Conservation (phyloP, 2,329 filamentous ascomycete genomes). For the Huntiella decipiens region DNA sequence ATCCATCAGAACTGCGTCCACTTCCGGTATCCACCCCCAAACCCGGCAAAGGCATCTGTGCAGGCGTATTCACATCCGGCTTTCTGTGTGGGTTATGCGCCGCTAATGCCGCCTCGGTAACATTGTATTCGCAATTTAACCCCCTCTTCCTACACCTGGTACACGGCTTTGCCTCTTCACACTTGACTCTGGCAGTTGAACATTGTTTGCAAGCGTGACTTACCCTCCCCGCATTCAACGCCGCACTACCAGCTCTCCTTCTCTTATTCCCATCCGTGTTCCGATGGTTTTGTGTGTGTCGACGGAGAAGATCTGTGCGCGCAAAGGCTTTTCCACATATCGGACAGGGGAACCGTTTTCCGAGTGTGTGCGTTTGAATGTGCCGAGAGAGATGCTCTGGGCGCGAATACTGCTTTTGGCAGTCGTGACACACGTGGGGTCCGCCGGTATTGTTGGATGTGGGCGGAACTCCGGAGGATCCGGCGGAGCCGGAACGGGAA, state of each 20-base stretch:
- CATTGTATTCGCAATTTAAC: constrained; percentile 24
- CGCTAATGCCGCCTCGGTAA: constrained; percentile 15
- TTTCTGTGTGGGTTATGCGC: constrained; percentile 12
- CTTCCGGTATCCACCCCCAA: not conserved
- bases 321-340: constrained; percentile 35
- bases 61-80: constrained; percentile 9
- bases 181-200: constrained; percentile 33
- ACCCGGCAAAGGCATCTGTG: not conserved
- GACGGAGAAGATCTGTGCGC: constrained; percentile 32
- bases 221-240: constrained; percentile 28
- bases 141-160: constrained; percentile 29
- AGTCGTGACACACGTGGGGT: constrained; percentile 30
- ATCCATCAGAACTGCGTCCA: not conserved
- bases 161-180: constrained; percentile 35
- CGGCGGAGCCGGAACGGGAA: constrained; percentile 1
- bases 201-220: constrained; percentile 34
- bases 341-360: constrained; percentile 29
- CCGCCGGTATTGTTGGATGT: constrained; percentile 2
- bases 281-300: constrained; percentile 32
- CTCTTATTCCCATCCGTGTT: constrained; percentile 28
- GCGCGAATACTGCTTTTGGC: constrained; percentile 30
- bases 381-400: constrained; percentile 35
- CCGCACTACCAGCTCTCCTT: constrained; percentile 25
- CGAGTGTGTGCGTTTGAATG: constrained; percentile 31
- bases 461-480: not conserved